These are phyloP conservation scores for Backusella psychrophila DNA, from an alignment of 192 early-diverging fungal genomes.

Conservation along the genomic window DNA sequence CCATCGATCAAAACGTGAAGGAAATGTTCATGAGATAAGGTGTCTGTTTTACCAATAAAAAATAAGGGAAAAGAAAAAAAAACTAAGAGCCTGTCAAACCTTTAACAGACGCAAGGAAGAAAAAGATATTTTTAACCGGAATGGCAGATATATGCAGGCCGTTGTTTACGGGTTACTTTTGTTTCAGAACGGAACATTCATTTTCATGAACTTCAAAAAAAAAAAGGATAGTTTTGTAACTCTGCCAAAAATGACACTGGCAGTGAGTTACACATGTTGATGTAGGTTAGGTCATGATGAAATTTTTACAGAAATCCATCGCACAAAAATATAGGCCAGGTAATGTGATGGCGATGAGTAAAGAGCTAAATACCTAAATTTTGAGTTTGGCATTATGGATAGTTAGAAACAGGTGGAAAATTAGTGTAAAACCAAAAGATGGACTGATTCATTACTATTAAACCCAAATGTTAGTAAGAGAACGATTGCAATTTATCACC, in stretches of 20 bases:
- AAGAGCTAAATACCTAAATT: neutral
- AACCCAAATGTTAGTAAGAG: no score
- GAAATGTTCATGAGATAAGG: neutral
- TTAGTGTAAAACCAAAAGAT: neutral
- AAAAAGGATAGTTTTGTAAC: neutral
- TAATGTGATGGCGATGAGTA: neutral
- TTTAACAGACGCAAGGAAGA: neutral
- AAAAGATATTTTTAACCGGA: neutral
- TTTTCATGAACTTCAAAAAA: neutral
- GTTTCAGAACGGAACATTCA: neutral
- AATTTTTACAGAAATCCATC: neutral
- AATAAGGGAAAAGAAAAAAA: neutral
- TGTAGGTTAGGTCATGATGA: neutral
- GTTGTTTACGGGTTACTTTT: neutral
- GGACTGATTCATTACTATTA: no score
- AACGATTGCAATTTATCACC: no score
- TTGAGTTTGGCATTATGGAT: neutral
- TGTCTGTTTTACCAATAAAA: neutral
- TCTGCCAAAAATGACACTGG: neutral
- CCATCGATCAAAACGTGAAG: neutral
- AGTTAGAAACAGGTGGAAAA: neutral
- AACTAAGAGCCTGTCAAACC: neutral
- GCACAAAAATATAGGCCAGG: neutral
- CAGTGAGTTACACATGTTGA: neutral
- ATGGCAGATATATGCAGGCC: neutral